Percentiles rank a stretch among this genome's conserved stretches.
These are phyloP conservation scores for Aspergillus uvarum DNA, from an alignment of 2,329 filamentous ascomycete genomes.

Conservation along the genomic window DNA sequence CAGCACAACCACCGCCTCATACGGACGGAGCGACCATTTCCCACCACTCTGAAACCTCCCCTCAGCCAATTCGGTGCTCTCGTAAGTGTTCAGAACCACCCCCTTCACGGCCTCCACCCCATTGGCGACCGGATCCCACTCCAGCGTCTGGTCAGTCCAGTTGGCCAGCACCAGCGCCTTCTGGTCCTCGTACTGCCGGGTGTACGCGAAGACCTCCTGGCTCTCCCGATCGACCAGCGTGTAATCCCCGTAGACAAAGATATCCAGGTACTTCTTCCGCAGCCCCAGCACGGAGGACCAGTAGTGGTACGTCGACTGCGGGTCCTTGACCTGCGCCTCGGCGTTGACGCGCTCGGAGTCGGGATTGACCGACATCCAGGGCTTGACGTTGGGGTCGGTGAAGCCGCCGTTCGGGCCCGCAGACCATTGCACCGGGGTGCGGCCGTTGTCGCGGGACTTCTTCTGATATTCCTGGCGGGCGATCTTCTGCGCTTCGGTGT, in stretches of 20 bases:
- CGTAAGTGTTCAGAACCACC: slow-evolving; percentile 36
- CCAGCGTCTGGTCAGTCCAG: slow-evolving; percentile 32
- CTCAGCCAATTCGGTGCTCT: slow-evolving; percentile 17
- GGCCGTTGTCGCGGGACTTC: slow-evolving; percentile 63
- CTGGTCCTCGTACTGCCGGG: slow-evolving; percentile 41
- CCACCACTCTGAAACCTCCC: slow-evolving; percentile 23
- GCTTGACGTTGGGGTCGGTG: slow-evolving; percentile 52
- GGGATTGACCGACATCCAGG: slow-evolving; percentile 72
- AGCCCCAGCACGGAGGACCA: slow-evolving; percentile 61
- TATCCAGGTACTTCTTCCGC: slow-evolving; percentile 60
- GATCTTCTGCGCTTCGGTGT: slow-evolving; percentile 29
- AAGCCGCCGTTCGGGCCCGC: slow-evolving; percentile 63
- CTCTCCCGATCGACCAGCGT: slow-evolving; percentile 54
- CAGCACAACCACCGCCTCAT: slow-evolving; percentile 34
- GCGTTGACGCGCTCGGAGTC: slow-evolving; percentile 65
- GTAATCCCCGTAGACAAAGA: slow-evolving; percentile 69
- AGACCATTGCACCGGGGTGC: slow-evolving; percentile 73
- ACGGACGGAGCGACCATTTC: slow-evolving; percentile 35
- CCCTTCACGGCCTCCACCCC: slow-evolving; percentile 27
- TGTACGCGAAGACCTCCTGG: slow-evolving; percentile 56
- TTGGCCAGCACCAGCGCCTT: slow-evolving; percentile 39
- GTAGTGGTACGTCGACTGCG: slow-evolving; percentile 57
- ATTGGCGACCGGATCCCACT: slow-evolving; percentile 34
- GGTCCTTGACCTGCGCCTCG: slow-evolving; percentile 41
- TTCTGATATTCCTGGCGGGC: slow-evolving; percentile 39